A percentile compares a stretch with the other conserved stretches of the same genome.
phyloP scores from a whole-genome alignment of 179 eudicot species.

The Gypsophila paniculata region DNA sequence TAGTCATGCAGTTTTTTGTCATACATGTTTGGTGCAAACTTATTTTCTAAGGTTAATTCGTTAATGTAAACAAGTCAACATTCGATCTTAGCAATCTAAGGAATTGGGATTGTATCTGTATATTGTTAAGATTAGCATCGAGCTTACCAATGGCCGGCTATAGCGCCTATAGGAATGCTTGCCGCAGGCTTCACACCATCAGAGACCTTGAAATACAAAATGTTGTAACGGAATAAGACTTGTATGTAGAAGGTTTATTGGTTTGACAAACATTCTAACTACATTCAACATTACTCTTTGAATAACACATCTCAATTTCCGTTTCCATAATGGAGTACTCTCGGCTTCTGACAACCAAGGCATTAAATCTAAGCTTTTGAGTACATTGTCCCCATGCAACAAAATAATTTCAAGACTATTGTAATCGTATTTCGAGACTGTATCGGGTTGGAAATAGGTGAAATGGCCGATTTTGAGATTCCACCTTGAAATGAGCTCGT shows the following conservation, averaged over 20 bases:
- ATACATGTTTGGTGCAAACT: neutral
- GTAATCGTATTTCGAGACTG: too few relatives aligned
- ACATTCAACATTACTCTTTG: neutral
- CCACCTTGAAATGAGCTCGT: too few relatives aligned
- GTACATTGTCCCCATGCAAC: too few relatives aligned
- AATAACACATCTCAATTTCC: too few relatives aligned
- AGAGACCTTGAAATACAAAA: neutral
- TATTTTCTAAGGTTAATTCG: neutral
- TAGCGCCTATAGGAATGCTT: neutral
- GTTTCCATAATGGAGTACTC: too few relatives aligned
- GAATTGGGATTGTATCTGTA: neutral
- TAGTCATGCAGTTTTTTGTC: neutral
- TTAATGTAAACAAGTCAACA: constrained; percentile 10
- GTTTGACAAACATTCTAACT: neutral
- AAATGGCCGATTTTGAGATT: too few relatives aligned
- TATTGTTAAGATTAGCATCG: neutral
- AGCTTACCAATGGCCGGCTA: neutral
- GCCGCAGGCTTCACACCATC: neutral
- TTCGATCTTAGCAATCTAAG: neutral
- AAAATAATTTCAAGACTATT: too few relatives aligned
- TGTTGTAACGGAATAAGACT: neutral
- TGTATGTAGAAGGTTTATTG: neutral
- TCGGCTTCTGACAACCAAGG: too few relatives aligned
- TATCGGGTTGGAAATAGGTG: too few relatives aligned
- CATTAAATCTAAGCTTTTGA: too few relatives aligned